Base-by-base conservation (phyloP, 2,329 filamentous ascomycete species). In the Aspergillus ustus region DNA sequence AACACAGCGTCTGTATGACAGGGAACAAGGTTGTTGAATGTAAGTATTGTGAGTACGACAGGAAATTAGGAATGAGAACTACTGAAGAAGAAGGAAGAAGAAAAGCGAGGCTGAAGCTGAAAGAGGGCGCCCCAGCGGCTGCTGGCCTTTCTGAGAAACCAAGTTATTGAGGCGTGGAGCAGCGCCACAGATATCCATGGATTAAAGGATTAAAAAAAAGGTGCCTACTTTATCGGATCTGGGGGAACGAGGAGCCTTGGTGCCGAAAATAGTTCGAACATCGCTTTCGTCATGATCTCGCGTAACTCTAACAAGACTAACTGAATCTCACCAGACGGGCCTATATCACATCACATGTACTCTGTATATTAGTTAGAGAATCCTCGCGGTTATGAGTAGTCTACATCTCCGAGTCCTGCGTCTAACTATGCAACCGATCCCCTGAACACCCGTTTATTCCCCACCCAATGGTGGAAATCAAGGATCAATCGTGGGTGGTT, bases 181-280 rank as follows among this genome's bases (percentile, higher is more conserved):
- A 37, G 54, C 55, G 55, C 55, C 55, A 57, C 55, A 57, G 34
- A 34, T 45, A 45, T 52, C 40, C 60, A 49, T 29, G n/a, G 43
- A 44, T 19, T 29, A 44, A 46, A 7, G 13, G 25, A 48, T 13
- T 48, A 22, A 25, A 48, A 48, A 48, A 48, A 43, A 52, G 48
- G 40, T 52, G 57, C 49, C 57, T 59, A 53, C n/a, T 52, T 43
- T 52, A 15, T 59, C 25, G 50, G 55, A 57, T 59, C 57, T 44
- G 51, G 52, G 52, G 46, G 40, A 55, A 28, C n/a, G 28, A 43
- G 31, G 29, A 25, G 19, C 46, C 56, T 45, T 52, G 22, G 34
- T 46, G 25, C 45, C 40, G 31, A 51, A 49, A 55, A 50, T 57
- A 57, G 31, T 50, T 29, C 6, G 25, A 25, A 25, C 25, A 4